phyloP scores from a whole-genome alignment of 805 yeast genomes.

The Teunomyces cretensis region DNA sequence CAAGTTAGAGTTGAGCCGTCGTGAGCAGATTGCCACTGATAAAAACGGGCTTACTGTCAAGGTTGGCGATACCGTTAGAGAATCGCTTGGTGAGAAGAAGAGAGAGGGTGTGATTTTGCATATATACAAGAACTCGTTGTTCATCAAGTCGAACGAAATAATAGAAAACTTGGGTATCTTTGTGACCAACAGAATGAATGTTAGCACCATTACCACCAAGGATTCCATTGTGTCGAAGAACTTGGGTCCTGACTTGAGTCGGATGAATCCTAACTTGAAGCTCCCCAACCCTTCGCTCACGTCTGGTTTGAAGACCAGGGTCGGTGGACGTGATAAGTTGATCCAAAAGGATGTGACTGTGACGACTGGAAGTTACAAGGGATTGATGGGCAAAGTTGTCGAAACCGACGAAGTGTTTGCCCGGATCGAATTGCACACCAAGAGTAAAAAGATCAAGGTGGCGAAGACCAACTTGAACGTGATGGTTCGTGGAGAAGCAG shows the following conservation, averaged over 20 bases:
- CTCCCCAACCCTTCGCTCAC: constrained; percentile 54
- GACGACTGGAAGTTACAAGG: constrained; percentile 90
- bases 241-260: constrained; percentile 65
- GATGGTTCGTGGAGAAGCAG: constrained; percentile 62
- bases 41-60: constrained; percentile 78
- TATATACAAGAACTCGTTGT: constrained; percentile 75
- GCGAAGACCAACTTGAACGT: constrained; percentile 78
- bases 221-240: constrained; percentile 61
- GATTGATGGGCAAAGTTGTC: constrained; percentile 87
- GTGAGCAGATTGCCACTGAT: constrained; percentile 85
- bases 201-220: constrained; percentile 82
- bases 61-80: constrained; percentile 92
- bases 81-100: constrained; percentile 60
- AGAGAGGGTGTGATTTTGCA: constrained; percentile 88
- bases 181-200: constrained; percentile 71
- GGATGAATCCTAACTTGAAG: constrained; percentile 81
- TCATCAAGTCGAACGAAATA: constrained; percentile 76
- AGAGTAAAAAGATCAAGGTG: constrained; percentile 82
- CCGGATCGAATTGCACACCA: constrained; percentile 90
- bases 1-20: constrained; percentile 61
- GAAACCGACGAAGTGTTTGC: constrained; percentile 93
- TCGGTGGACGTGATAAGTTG: constrained; percentile 77
- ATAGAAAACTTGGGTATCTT: constrained; percentile 90
- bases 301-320: constrained; percentile 49
- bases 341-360: constrained; percentile 83